Evolutionary conservation across 2,329 filamentous ascomycete genomes (phyloP).

Genomic region (Aspergillus felis): DNA sequence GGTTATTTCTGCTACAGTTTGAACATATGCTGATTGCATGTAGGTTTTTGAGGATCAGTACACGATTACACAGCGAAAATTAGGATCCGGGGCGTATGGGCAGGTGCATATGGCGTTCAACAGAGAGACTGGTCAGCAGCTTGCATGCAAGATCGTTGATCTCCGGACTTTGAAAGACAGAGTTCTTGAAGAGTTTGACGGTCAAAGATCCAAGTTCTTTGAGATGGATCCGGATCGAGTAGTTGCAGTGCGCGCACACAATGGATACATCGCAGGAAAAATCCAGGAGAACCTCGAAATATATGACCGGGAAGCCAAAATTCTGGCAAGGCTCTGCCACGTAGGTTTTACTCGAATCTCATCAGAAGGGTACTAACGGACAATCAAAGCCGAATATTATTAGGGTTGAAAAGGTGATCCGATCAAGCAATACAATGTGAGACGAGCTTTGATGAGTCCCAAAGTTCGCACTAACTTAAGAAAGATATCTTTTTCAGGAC

Average conservation of each 20-base stretch:
- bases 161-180: conserved; percentile 25
- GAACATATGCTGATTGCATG: not conserved
- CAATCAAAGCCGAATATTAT: conserved; percentile 55
- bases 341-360: conserved; percentile 23
- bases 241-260: conserved; percentile 8
- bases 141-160: conserved; percentile 46
- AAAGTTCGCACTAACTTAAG: conserved; percentile 7
- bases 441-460: conserved; percentile 8
- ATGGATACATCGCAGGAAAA: conserved; percentile 15
- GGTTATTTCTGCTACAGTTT: not conserved
- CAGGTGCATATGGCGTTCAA: conserved; percentile 42
- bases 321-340: conserved; percentile 53
- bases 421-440: conserved; percentile 49
- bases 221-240: not conserved
- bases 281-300: conserved; percentile 27
- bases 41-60: conserved; percentile 34
- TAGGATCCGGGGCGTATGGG: conserved; percentile 43
- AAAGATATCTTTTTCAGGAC: conserved; percentile 60
- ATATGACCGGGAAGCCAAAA: conserved; percentile 39
- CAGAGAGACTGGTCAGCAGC: conserved; percentile 27
- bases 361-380: conserved; percentile 1
- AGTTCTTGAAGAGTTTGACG: conserved; percentile 2
- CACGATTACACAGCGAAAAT: conserved; percentile 34
- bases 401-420: conserved; percentile 53
- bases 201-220: conserved; percentile 12